Evolutionary conservation across 805 yeast genomes (phyloP).

Genomic region (Maudiozyma serrabonitensis): DNA sequence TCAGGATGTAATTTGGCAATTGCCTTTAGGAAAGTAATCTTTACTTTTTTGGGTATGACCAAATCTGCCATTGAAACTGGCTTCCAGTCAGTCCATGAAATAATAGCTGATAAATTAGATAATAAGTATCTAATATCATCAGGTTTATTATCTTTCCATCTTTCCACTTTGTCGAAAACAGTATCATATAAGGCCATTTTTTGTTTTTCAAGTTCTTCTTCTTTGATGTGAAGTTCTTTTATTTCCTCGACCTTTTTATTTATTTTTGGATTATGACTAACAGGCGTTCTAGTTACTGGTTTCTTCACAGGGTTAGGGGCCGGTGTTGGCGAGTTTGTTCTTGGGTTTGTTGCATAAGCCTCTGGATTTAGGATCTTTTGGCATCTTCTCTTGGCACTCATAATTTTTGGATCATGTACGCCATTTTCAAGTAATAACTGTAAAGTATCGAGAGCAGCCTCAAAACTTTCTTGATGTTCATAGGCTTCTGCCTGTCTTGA

Average conservation of each 20-base stretch:
- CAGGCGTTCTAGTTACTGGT: neutral
- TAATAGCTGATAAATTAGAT: slow-evolving; percentile 53
- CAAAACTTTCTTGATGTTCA: slow-evolving; percentile 67
- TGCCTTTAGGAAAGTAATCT: slow-evolving; percentile 78
- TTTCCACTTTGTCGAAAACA: slow-evolving; percentile 43
- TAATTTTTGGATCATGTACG: slow-evolving; percentile 45
- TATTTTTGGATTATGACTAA: neutral
- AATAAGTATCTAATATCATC: slow-evolving; percentile 72
- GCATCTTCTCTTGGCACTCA: slow-evolving; percentile 82
- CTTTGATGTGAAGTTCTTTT: slow-evolving; percentile 35
- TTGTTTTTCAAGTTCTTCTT: slow-evolving; percentile 42
- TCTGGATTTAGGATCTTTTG: slow-evolving; percentile 51
- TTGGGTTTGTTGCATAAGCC: neutral
- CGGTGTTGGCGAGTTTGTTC: neutral
- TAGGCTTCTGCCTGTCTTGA: slow-evolving; percentile 71
- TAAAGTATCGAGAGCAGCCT: slow-evolving; percentile 54
- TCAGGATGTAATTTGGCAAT: slow-evolving; percentile 87
- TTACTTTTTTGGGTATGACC: slow-evolving; percentile 83
- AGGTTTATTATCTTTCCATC: slow-evolving; percentile 70
- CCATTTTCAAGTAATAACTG: slow-evolving; percentile 58
- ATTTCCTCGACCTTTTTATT: slow-evolving; percentile 42
- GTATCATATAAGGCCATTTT: slow-evolving; percentile 53
- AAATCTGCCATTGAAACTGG: slow-evolving; percentile 61
- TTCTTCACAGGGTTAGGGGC: neutral
- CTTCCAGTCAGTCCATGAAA: slow-evolving; percentile 68